Percentiles rank a stretch among this genome's conserved stretches.
Evolutionary conservation across 2,329 filamentous ascomycete species (phyloP).

Genomic region (Aspergillus aculeatus): DNA sequence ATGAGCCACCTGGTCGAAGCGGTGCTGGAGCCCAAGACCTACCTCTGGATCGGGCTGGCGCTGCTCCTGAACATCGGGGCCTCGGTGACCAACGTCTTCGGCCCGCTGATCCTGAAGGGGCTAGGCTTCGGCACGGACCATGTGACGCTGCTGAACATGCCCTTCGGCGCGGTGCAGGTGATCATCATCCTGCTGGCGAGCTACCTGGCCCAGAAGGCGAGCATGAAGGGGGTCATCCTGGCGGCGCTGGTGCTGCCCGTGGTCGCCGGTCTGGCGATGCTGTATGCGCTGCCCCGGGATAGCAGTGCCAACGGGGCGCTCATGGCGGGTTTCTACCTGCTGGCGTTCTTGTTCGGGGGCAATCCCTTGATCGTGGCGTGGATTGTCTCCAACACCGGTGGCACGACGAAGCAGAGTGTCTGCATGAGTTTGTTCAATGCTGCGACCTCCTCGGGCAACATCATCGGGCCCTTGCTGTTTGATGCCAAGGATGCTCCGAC

Average conservation of each 20-base stretch:
- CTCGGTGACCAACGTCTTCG: slow-evolving; percentile 63
- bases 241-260: slow-evolving; percentile 58
- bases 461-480: slow-evolving; percentile 66
- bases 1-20: slow-evolving; percentile 45
- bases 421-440: slow-evolving; percentile 65
- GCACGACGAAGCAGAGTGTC: slow-evolving; percentile 65
- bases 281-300: slow-evolving; percentile 54
- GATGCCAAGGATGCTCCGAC: slow-evolving; percentile 55
- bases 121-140: slow-evolving; percentile 60
- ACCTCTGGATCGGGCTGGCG: slow-evolving; percentile 61
- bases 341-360: slow-evolving; percentile 65
- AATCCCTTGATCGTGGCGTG: slow-evolving; percentile 67
- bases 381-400: slow-evolving; percentile 68
- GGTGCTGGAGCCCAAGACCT: slow-evolving; percentile 48
- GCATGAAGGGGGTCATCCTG: slow-evolving; percentile 58
- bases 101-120: slow-evolving; percentile 61
- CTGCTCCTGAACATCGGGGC: slow-evolving; percentile 65
- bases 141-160: slow-evolving; percentile 64
- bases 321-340: slow-evolving; percentile 63
- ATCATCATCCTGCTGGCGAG: slow-evolving; percentile 59
- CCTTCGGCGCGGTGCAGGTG: slow-evolving; percentile 63
- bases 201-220: slow-evolving; percentile 57
- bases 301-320: slow-evolving; percentile 48
- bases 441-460: slow-evolving; percentile 62
- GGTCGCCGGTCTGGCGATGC: slow-evolving; percentile 56